These are phyloP conservation scores for Mortierella claussenii DNA, from an alignment of 192 early-diverging fungal genomes.

Conservation along the genomic window DNA sequence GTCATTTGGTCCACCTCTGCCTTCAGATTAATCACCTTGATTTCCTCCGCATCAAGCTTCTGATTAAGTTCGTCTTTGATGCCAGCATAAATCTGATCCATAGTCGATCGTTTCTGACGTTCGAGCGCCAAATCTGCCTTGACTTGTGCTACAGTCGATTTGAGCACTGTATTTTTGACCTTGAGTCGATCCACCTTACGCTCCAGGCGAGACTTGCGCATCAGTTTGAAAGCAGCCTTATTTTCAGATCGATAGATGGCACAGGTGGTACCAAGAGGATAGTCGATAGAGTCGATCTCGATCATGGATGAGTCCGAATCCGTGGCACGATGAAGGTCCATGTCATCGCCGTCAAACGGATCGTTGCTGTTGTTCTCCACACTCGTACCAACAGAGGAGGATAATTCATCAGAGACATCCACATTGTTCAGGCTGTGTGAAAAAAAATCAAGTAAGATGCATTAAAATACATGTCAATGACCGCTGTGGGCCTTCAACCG, in stretches of 20 bases:
- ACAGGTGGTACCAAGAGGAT: neutral
- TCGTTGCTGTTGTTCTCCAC: conserved; percentile 20
- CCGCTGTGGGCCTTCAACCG: too few relatives aligned
- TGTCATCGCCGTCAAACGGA: conserved; percentile 34
- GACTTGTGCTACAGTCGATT: conserved; percentile 14
- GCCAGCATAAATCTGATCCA: conserved; percentile 32
- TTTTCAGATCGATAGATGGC: neutral
- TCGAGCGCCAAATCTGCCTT: conserved; percentile 35
- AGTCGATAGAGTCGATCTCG: neutral
- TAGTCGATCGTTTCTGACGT: conserved; percentile 21
- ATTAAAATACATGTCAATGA: too few relatives aligned
- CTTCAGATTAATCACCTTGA: conserved; percentile 17
- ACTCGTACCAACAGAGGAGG: conserved; percentile 25
- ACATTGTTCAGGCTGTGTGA: neutral
- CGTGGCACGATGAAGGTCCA: conserved; percentile 19
- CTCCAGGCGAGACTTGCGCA: conserved; percentile 17
- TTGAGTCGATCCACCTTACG: conserved; percentile 23
- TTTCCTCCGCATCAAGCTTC: conserved; percentile 31
- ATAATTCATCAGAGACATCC: conserved; percentile 1
- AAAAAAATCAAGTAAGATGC: neutral
- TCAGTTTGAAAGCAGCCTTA: neutral
- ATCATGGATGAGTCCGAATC: conserved; percentile 16
- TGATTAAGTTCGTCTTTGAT: conserved; percentile 33
- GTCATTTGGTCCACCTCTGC: conserved; percentile 23
- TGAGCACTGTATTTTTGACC: conserved; percentile 27